These are phyloP conservation scores for Lasiodiplodia citricola DNA, from an alignment of 2,329 filamentous ascomycete species.

Conservation along the genomic window DNA sequence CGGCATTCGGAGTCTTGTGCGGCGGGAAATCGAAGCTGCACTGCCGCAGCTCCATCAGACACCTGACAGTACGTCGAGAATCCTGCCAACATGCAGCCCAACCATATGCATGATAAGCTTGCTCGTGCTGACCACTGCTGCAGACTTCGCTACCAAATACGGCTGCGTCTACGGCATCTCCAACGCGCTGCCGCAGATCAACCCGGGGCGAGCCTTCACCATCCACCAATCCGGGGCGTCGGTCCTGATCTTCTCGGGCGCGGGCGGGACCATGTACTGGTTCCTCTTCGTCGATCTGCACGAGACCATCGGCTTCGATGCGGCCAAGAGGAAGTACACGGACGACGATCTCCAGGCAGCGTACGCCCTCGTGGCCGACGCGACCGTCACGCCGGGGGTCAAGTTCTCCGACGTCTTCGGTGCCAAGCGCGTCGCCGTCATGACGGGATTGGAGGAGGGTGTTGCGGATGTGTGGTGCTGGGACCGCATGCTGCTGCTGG, in stretches of 20 bases:
- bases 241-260: conserved; percentile 30
- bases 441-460: conserved; percentile 44
- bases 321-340: conserved; percentile 39
- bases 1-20: conserved; percentile 20
- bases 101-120: background rate
- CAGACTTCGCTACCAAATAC: conserved; percentile 25
- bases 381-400: conserved; percentile 36
- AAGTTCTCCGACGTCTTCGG: conserved; percentile 45
- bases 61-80: background rate
- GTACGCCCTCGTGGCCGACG: conserved; percentile 34
- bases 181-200: conserved; percentile 1
- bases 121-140: conserved; percentile 9
- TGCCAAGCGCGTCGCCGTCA: conserved; percentile 29
- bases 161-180: conserved; percentile 21
- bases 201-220: conserved; percentile 17
- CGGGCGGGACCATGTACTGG: conserved; percentile 32
- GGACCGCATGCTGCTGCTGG: conserved; percentile 46
- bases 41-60: background rate
- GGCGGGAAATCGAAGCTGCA: conserved; percentile 21
- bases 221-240: conserved; percentile 28
- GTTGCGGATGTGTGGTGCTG: conserved; percentile 47
- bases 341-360: conserved; percentile 38
- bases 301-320: conserved; percentile 27
- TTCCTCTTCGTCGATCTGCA: conserved; percentile 36
- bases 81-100: conserved; percentile 20